Conservation (phyloP, 1,284 basidiomycete species). For the Coniophora puteana region DNA sequence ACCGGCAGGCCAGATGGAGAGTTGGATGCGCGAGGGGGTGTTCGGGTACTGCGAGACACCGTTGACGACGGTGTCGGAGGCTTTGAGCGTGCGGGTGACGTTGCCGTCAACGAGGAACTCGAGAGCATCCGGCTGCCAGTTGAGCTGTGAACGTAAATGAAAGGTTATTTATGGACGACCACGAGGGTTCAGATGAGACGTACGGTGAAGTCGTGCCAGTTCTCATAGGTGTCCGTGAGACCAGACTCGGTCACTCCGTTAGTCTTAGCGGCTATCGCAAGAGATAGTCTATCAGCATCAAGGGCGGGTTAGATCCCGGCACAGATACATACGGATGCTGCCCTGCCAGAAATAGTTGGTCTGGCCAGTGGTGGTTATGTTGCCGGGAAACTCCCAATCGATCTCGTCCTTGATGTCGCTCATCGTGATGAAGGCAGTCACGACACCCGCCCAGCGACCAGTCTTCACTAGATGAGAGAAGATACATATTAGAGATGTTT, state of each 20-base stretch:
- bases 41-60: constrained; percentile 63
- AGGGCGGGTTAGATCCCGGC: neutral
- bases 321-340: constrained; percentile 52
- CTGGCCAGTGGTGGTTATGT: constrained; percentile 59
- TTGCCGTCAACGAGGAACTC: constrained; percentile 70
- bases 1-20: constrained; percentile 80
- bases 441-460: constrained; percentile 69
- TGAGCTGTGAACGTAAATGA: constrained; percentile 43
- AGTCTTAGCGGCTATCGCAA: constrained; percentile 35
- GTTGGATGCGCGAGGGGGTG: constrained; percentile 75
- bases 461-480: constrained; percentile 52
- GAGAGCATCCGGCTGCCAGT: constrained; percentile 72
- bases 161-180: neutral
- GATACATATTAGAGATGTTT: constrained; percentile 7
- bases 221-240: constrained; percentile 57
- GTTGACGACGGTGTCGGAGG: constrained; percentile 50
- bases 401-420: constrained; percentile 83
- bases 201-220: constrained; percentile 78
- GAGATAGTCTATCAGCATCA: neutral
- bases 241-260: constrained; percentile 44
- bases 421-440: constrained; percentile 86
- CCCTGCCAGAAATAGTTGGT: constrained; percentile 82
- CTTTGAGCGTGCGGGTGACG: constrained; percentile 63
- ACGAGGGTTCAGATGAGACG: constrained; percentile 19
- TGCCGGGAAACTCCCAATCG: constrained; percentile 80